Base-by-base conservation (phyloP, 108 stramenopile genomes). In the Chaetoceros tenuissimus region DNA sequence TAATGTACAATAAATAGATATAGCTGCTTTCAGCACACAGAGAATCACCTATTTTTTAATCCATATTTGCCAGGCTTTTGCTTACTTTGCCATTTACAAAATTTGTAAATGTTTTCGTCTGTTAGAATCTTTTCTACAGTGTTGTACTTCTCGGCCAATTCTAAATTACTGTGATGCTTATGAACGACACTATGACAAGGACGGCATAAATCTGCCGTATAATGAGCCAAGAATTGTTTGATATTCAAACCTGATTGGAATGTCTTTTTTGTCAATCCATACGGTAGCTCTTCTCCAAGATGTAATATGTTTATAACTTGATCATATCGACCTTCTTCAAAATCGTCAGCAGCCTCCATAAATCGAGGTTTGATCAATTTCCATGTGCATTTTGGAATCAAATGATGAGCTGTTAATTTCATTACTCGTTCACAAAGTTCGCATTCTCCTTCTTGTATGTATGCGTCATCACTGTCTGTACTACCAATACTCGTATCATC, bases 381-480 rank as follows among this genome's bases (percentile, higher is more conserved):
- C 80, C 78, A 82, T 3, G 82, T 81, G 28, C 63, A 67, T 50
- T 71, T 73, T 0, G 86, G 86, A 50, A 82, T 74, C 30, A 87
- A 58, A 56, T 87, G 86, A 57, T 87, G 86, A 2, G 66, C 55
- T 7, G 86, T 81, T 23, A 87, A 46, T 55, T 69, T 72, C 30
- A 84, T 81, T 28, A 59, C 53, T 57, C 86, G 54, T 64, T 87
- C 86, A 54, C 86, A 87, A 19, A 87, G 57, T 59, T 79, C 73
- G 29, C 86, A 87, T 75, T 87, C 82, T 26, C 86, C 86, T 5
- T 79, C 78, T 34, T 73, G 61, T 23, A 84, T 54, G 16, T 31
- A 49, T 22, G 45, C 23, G 30, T 70, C 57, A 10, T 62, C 59
- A 22, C 24, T 23, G 16, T 55, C 67, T 5, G 47, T 60, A 19